These are phyloP conservation scores for Pleurotus tuber-regium DNA, from an alignment of 768 basidiomycete genomes.

Conservation along the genomic window DNA sequence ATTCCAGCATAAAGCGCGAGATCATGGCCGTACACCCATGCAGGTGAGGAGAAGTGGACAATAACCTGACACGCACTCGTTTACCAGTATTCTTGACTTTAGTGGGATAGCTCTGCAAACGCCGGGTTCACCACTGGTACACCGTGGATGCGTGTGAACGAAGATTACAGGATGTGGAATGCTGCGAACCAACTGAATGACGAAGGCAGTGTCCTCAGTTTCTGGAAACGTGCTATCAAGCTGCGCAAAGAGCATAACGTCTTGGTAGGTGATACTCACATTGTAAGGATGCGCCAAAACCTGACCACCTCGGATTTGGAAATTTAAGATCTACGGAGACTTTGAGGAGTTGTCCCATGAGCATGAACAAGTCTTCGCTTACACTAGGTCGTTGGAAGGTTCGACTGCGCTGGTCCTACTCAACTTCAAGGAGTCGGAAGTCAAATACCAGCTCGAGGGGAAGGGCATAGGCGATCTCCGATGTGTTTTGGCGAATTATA, in stretches of 20 bases:
- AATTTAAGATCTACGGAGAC: constrained; percentile 53
- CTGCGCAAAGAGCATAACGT: constrained; percentile 53
- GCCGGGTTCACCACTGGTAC: constrained; percentile 64
- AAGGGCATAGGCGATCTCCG: constrained; percentile 14
- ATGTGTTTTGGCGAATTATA: constrained; percentile 31
- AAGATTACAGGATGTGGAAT: constrained; percentile 64
- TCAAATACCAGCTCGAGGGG: constrained; percentile 17
- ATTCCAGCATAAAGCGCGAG: constrained; percentile 62
- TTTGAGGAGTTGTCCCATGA: constrained; percentile 47
- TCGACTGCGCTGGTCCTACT: constrained; percentile 41
- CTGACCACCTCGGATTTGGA: too few species aligned
- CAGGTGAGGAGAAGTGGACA: constrained; percentile 49
- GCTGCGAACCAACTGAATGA: constrained; percentile 45
- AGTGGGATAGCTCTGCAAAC: constrained; percentile 57
- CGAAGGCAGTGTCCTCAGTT: constrained; percentile 48
- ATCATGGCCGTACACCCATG: constrained; percentile 70
- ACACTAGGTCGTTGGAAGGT: constrained; percentile 29
- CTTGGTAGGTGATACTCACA: constrained; percentile 54
- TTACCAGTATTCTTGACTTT: background rate
- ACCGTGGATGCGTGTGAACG: constrained; percentile 77
- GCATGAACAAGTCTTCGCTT: too few species aligned
- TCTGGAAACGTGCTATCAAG: constrained; percentile 56
- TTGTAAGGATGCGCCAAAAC: too few species aligned
- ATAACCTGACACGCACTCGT: too few species aligned
- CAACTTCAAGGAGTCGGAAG: constrained; percentile 39